A percentile compares a stretch with the other conserved stretches of the same genome.
Evolutionary conservation across 176 grass and related monocot genomes (phyloP).

Genomic region (Stipa capillata): DNA sequence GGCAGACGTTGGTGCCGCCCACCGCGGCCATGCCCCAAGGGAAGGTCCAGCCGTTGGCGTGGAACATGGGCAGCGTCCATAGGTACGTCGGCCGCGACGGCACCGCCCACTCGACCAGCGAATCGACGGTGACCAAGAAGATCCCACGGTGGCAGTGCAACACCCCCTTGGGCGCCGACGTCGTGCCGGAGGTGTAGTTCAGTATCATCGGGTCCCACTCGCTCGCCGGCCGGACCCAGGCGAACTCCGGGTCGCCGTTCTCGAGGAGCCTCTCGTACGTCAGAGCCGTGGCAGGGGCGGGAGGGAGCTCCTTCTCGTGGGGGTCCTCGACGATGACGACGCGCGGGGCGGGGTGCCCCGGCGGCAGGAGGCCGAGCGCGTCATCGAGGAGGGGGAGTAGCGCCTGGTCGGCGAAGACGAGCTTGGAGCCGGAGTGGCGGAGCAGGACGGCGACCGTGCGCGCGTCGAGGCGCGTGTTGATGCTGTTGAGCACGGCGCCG

Average conservation of each 20-base stretch:
- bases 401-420: constrained; percentile 58
- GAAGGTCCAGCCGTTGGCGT: constrained; percentile 88
- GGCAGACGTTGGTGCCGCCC: constrained; percentile 76
- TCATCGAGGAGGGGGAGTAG: constrained; percentile 32
- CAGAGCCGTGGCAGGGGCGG: neutral
- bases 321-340: constrained; percentile 63
- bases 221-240: constrained; percentile 54
- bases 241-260: constrained; percentile 50
- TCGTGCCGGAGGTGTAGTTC: constrained; percentile 95
- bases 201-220: constrained; percentile 88
- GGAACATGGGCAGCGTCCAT: constrained; percentile 93
- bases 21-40: constrained; percentile 74
- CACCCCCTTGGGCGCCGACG: constrained; percentile 79
- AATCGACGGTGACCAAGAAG: constrained; percentile 42
- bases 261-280: constrained; percentile 68
- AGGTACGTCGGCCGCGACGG: constrained; percentile 54
- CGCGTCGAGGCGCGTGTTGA: constrained; percentile 85
- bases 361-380: constrained; percentile 38
- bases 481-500: constrained; percentile 79
- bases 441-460: constrained; percentile 70
- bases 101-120: constrained; percentile 48
- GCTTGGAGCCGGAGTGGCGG: constrained; percentile 51
- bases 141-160: constrained; percentile 82
- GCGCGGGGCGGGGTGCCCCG: constrained; percentile 22
- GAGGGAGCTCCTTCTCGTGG: constrained; percentile 32